A percentile compares a stretch with the other conserved stretches of the same genome.
phyloP scores from a whole-genome alignment of 805 yeast genomes.

The Suhomyces canberraensis region DNA sequence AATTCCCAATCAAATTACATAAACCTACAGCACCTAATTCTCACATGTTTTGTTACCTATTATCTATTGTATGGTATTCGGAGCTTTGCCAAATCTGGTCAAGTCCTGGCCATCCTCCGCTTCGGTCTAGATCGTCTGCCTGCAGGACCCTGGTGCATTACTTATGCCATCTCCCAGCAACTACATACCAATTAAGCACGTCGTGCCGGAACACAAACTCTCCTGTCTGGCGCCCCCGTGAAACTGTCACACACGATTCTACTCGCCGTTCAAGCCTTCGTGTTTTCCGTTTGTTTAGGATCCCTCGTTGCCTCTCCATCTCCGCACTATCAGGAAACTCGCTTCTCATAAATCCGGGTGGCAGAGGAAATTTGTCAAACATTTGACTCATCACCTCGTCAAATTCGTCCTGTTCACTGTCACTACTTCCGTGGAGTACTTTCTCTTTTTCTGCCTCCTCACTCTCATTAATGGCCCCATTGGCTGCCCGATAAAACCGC shows the following conservation, averaged over 20 bases:
- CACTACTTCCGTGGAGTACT: too few species aligned
- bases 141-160: too few species aligned
- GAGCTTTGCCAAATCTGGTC: too few species aligned
- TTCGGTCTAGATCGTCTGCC: too few species aligned
- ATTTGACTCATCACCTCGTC: constrained; percentile 28
- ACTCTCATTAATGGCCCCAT: background rate
- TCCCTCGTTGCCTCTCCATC: constrained; percentile 16
- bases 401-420: constrained; percentile 5
- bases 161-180: constrained; percentile 4
- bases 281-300: constrained; percentile 19
- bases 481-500: constrained; percentile 10
- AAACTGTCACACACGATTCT: constrained; percentile 18
- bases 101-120: too few species aligned
- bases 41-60: too few species aligned
- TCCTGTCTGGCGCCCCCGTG: constrained; percentile 18
- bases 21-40: too few species aligned
- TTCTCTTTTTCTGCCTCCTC: too few species aligned
- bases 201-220: constrained; percentile 32
- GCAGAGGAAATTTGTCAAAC: constrained; percentile 36
- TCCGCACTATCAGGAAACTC: constrained; percentile 38
- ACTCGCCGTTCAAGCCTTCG: constrained; percentile 29
- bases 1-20: too few species aligned
- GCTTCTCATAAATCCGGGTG: constrained; percentile 40
- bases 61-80: too few species aligned
- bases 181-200: constrained; percentile 29